A percentile compares a stretch with the other conserved stretches of the same genome.
Conservation (phyloP, 192 early-diverging fungal species). For the Linnemannia zychae region DNA sequence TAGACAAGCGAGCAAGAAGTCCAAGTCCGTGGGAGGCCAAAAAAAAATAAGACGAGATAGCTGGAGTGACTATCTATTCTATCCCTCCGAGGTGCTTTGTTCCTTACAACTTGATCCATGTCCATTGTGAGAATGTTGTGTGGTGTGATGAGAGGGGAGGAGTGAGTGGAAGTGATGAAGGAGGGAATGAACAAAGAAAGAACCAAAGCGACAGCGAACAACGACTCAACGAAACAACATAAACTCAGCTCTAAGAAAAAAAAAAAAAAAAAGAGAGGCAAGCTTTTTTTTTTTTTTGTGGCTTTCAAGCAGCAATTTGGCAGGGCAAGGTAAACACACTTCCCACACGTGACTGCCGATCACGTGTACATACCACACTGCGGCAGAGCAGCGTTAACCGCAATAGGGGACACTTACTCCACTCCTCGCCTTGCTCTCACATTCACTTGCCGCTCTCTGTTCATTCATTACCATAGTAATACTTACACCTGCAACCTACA, state of each 20-base stretch:
- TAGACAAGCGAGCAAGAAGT: background rate
- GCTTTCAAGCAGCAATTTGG: background rate
- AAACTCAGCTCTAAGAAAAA: slow-evolving; percentile 3
- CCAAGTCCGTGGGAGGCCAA: background rate
- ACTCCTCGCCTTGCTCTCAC: too few relatives aligned
- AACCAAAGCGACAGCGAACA: background rate
- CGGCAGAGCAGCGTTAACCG: too few relatives aligned
- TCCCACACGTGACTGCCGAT: too few relatives aligned
- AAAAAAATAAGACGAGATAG: background rate
- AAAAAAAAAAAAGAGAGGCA: background rate
- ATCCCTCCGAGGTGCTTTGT: background rate
- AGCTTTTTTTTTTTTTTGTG: slow-evolving; percentile 3
- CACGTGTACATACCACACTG: too few relatives aligned
- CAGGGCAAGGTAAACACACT: background rate
- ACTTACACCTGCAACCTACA: too few relatives aligned
- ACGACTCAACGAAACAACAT: background rate
- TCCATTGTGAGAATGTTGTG: slow-evolving; percentile 30
- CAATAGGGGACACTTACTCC: too few relatives aligned
- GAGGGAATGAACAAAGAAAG: slow-evolving; percentile 6
- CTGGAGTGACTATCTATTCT: background rate
- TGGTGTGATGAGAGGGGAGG: background rate
- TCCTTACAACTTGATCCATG: slow-evolving; percentile 48
- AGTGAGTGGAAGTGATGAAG: background rate
- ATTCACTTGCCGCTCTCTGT: background rate
- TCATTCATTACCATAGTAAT: too few relatives aligned